Percentiles rank a stretch among this genome's conserved stretches.
Conservation (phyloP, 805 yeast genomes). For the Spathaspora passalidarum region DNA sequence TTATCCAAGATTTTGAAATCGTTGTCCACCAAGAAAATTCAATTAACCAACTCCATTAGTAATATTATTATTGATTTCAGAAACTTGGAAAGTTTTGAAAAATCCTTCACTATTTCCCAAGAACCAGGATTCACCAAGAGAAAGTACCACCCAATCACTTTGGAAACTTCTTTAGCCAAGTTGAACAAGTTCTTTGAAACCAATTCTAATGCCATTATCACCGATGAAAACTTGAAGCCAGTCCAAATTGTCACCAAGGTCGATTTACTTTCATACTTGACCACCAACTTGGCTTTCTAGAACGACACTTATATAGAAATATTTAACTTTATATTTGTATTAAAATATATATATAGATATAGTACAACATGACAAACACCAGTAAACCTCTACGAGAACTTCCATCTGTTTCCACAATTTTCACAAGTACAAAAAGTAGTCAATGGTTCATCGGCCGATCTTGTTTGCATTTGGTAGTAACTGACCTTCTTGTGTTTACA, state of each 20-base stretch:
- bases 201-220: slow-evolving; percentile 79
- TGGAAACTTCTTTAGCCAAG: slow-evolving; percentile 61
- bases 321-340: not conserved
- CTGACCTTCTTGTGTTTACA: slow-evolving; percentile 97
- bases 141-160: slow-evolving; percentile 63
- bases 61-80: slow-evolving; percentile 72
- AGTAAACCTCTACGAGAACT: slow-evolving; percentile 79
- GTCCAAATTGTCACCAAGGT: slow-evolving; percentile 85
- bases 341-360: not conserved
- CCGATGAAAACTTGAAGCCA: slow-evolving; percentile 68
- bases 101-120: slow-evolving; percentile 60
- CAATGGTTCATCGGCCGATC: slow-evolving; percentile 98
- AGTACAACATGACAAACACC: slow-evolving; percentile 1
- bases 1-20: slow-evolving; percentile 67
- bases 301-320: not conserved
- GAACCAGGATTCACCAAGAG: slow-evolving; percentile 56
- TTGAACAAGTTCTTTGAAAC: slow-evolving; percentile 80
- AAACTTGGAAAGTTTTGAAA: slow-evolving; percentile 63
- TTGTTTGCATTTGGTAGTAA: slow-evolving; percentile 95
- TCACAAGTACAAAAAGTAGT: slow-evolving; percentile 98
- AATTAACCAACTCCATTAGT: slow-evolving; percentile 52
- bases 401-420: slow-evolving; percentile 97
- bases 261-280: slow-evolving; percentile 61
- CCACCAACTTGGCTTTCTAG: slow-evolving; percentile 24
- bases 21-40: slow-evolving; percentile 58